A percentile compares a stretch with the other conserved stretches of the same genome.
phyloP scores from a whole-genome alignment of 2,329 filamentous ascomycete species.

The Talaromyces sp. region DNA sequence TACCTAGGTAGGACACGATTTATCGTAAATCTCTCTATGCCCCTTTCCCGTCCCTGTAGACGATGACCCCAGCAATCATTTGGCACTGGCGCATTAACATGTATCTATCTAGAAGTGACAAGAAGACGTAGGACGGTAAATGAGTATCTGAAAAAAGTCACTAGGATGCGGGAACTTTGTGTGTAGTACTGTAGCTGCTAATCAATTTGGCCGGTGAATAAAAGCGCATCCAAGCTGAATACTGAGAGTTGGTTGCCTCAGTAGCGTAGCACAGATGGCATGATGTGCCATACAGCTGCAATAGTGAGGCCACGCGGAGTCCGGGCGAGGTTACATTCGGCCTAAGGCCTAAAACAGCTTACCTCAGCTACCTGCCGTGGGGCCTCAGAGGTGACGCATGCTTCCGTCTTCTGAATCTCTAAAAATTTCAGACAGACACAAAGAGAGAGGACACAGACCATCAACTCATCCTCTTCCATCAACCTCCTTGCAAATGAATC shows the following conservation, averaged over 20 bases:
- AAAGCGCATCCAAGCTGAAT: neutral
- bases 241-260: neutral
- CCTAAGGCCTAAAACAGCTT: neutral
- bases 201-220: neutral
- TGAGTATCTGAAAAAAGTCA: no score
- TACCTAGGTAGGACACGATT: no score
- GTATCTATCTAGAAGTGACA: no score
- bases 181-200: neutral
- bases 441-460: neutral
- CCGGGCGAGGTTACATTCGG: slow-evolving; percentile 1
- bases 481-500: neutral
- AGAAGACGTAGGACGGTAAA: no score
- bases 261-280: neutral
- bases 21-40: no score
- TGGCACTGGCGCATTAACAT: no score
- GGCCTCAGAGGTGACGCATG: neutral
- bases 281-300: neutral
- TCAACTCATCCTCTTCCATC: neutral
- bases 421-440: neutral
- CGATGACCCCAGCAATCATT: no score
- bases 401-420: neutral
- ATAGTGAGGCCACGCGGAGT: neutral
- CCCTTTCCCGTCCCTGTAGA: no score
- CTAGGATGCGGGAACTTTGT: neutral
- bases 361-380: neutral